Base-by-base conservation (phyloP, 2,329 filamentous ascomycete genomes). In the Cytospora paraplurivora region DNA sequence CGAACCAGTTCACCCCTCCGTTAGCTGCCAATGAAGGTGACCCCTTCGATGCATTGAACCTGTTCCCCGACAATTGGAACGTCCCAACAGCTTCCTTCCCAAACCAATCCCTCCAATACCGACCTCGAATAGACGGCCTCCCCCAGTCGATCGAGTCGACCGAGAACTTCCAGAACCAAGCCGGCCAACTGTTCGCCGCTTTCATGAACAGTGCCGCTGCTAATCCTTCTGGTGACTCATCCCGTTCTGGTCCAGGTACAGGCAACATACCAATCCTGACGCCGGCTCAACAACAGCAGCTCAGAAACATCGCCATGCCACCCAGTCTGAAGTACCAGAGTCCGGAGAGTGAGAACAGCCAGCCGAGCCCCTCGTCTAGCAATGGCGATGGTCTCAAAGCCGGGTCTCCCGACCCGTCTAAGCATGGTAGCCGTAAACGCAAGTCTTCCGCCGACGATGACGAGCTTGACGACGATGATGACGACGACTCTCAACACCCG, bases 251-350 rank as follows among this genome's bases (percentile, higher is more conserved):
- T 49, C 68, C 74, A 17, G 63, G 73, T 35, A 71, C 76, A 54
- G 71, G 73, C 41, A 69, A 74, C 15, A 71, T 79, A 56, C 76
- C 74, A 67, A 74, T 73, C 4, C 75, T 88, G 61, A 87, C 84
- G 41, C 81, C 81, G 37, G 84, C 84, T 32, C 81, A 87, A 71
- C 83, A 86, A 70, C 85, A 88, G 71, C 82, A 84, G 70, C 77
- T 88, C 54, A 83, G 82, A 68, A 85, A 79, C 66, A 88, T 88
- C 71, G 86, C 85, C 68, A 88, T 88, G 85, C 86, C 86, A 15
- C 77, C 82, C 32, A 83, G 86, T 68, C 79, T 88, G 19, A 83
- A 85, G 68, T 88, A 87, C 68, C 79, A 83, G 66, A 85, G 83
- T 47, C 84, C 84, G 35, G 82, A 80, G 73, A 85, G 83, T 72